These are phyloP conservation scores for Canavalia ensiformis DNA, from an alignment of 306 rosid species.

Conservation along the genomic window DNA sequence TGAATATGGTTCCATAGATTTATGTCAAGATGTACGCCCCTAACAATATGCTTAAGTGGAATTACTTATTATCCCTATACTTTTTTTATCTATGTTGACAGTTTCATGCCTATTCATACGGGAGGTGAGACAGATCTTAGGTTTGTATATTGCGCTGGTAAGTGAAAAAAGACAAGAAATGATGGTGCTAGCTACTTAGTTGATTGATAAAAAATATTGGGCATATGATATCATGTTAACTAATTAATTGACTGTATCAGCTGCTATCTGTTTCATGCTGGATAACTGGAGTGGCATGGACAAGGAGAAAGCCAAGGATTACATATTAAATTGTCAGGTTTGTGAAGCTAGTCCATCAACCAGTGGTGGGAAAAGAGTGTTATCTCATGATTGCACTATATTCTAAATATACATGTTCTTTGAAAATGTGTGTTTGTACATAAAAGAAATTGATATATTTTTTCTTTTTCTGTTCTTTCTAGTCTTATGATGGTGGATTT, in stretches of 20 bases:
- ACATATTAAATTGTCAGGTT: conserved; percentile 89
- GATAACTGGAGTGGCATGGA: conserved; percentile 96
- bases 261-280: conserved; percentile 84
- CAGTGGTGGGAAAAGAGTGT: conserved; percentile 10
- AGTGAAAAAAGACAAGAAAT: conserved; percentile 38
- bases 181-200: conserved; percentile 11
- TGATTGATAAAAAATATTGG: conserved; percentile 20
- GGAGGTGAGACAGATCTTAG: conserved; percentile 96
- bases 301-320: conserved; percentile 85
- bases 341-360: conserved; percentile 47
- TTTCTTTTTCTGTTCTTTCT: conserved; percentile 42
- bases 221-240: conserved; percentile 42
- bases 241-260: conserved; percentile 61
- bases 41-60: conserved; percentile 31
- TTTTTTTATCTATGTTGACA: conserved; percentile 49
- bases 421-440: neutral
- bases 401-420: conserved; percentile 10
- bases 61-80: conserved; percentile 36
- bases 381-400: conserved; percentile 10
- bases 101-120: conserved; percentile 84
- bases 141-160: conserved; percentile 94
- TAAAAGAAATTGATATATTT: conserved; percentile 34
- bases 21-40: conserved; percentile 4
- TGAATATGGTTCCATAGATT: neutral
- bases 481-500: conserved; percentile 99